Base-by-base conservation (phyloP, 495 filamentous ascomycete species). In the Hapsidospora chrysogenum region DNA sequence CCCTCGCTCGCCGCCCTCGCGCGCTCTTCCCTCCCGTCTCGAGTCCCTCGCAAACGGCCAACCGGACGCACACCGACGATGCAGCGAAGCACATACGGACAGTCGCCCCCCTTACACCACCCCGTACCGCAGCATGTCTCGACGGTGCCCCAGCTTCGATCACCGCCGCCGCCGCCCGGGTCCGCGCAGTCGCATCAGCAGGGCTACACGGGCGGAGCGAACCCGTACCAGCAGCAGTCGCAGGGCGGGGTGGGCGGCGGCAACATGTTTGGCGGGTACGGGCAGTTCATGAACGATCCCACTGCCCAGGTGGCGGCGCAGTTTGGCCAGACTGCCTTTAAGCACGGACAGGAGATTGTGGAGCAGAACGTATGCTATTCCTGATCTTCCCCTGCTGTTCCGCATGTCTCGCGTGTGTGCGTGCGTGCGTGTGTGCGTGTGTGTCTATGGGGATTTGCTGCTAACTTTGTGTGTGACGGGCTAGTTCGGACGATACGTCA, bases 71-170 rank as follows among this genome's bases (percentile, higher is more conserved):
- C n/a, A n/a, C n/a, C 27, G 3, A 63, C 52, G 27, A 94, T 94
- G 85, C 87, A 96, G 57, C 78, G 85, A 51, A 62, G 70, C 42
- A 66, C 70, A 31, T 92, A 85, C 60, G 76, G 81, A 38, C 80
- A 83, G 46, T 94, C 89, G 43, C 89, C 89, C 49, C 92, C 89
- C 28, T 78, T 99, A 41, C 89, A 99, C 60, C 89, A 99, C 56
- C 89, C 89, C 18, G 86, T 96, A 30, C 92, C 92, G 30, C 92
- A 96, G 51, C 92, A 96, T 69, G 86, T 96, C 37, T 94, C 92
- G 44, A 92, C 86, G 33, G 92, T 99, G 32, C 89, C 89, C n/a
- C 86, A 95, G 61, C 79, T 99, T 57, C 79, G 92, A 61, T 96
- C 89, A 36, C 89, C 89, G 23, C 89, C 89, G 21, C 89, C 84